Conservation (phyloP, 2,329 filamentous ascomycete species). For the Exophiala sp. region DNA sequence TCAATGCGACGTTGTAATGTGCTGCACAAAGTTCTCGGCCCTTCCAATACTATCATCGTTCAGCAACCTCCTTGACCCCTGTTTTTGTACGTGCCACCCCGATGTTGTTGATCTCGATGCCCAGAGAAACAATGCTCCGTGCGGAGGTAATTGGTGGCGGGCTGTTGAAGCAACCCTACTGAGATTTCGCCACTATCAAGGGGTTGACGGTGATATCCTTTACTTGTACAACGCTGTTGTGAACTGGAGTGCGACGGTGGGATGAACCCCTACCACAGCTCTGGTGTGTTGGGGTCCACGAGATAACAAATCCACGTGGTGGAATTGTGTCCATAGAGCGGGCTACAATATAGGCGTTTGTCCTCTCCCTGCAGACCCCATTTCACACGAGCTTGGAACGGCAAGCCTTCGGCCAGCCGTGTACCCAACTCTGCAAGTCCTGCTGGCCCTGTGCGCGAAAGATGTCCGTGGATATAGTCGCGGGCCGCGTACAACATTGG, state of each 20-base stretch:
- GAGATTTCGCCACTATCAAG: background rate
- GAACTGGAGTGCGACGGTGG: background rate
- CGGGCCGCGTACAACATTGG: slow-evolving; percentile 25
- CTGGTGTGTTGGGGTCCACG: slow-evolving; percentile 24
- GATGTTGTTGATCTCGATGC: background rate
- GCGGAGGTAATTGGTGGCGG: slow-evolving; percentile 11
- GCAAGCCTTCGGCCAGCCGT: slow-evolving; percentile 20
- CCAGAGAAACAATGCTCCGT: background rate
- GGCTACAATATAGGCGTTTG: slow-evolving; percentile 31
- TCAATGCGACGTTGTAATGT: slow-evolving; percentile 19
- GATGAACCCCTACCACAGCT: slow-evolving; percentile 22
- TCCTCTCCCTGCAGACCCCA: slow-evolving; percentile 28
- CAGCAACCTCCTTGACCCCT: background rate
- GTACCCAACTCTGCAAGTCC: slow-evolving; percentile 23
- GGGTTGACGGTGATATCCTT: background rate
- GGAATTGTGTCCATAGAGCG: slow-evolving; percentile 27
- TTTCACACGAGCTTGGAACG: slow-evolving; percentile 28
- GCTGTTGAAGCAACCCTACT: background rate
- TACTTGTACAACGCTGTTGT: background rate
- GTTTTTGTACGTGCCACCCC: background rate
- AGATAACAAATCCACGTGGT: slow-evolving; percentile 31
- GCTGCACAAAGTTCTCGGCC: slow-evolving; percentile 19
- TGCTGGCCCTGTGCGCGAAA: slow-evolving; percentile 26
- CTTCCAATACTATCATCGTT: slow-evolving; percentile 13
- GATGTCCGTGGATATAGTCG: slow-evolving; percentile 31